These are phyloP conservation scores for Santalum album DNA, from an alignment of 164 flowering plant genomes.

Conservation along the genomic window DNA sequence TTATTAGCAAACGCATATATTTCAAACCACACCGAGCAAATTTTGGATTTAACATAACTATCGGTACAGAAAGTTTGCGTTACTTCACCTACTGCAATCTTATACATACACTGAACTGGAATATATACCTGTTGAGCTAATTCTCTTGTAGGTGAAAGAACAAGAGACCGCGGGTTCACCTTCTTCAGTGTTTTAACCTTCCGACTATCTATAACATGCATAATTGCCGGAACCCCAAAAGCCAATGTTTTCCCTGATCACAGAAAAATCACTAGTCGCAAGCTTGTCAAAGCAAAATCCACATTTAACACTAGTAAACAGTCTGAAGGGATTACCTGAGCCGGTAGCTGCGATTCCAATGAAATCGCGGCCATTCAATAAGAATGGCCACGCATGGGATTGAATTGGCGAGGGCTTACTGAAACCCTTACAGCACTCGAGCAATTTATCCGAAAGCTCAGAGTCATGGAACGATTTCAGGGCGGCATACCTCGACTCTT, in stretches of 20 bases:
- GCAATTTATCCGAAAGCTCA: background rate
- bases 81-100: too few species aligned
- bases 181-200: conserved; percentile 34
- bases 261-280: conserved; percentile 3
- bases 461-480: conserved; percentile 19
- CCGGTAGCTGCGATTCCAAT: conserved; percentile 3
- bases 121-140: conserved; percentile 84
- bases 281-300: too few species aligned
- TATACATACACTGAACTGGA: too few species aligned
- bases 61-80: too few species aligned
- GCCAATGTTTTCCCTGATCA: conserved; percentile 87
- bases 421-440: conserved; percentile 2
- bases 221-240: conserved; percentile 83
- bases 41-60: too few species aligned
- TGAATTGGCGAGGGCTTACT: conserved; percentile 3
- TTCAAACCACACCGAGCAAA: too few species aligned
- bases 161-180: conserved; percentile 64
- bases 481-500: conserved; percentile 34
- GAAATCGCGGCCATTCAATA: conserved; percentile 22
- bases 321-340: background rate
- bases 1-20: too few species aligned
- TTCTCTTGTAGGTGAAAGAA: conserved; percentile 94
- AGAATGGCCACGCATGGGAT: conserved; percentile 67
- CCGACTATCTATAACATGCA: conserved; percentile 61
- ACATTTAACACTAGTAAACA: too few species aligned